A percentile compares a stretch with the other conserved stretches of the same genome.
These are phyloP conservation scores for Cetraspora pellucida DNA, from an alignment of 192 early-diverging fungal genomes.

Conservation along the genomic window DNA sequence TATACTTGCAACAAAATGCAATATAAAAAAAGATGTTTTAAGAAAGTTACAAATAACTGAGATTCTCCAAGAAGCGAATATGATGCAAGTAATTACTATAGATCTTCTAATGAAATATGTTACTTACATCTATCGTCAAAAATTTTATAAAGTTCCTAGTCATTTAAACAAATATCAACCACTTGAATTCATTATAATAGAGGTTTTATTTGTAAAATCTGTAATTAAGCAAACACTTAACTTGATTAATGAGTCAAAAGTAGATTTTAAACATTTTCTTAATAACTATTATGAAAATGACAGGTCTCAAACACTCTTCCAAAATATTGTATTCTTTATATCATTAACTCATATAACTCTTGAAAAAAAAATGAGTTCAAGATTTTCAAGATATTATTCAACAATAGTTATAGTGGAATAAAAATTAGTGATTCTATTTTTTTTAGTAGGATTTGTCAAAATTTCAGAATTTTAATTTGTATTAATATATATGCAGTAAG, in stretches of 20 bases:
- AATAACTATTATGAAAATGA: background rate
- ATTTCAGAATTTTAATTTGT: too few relatives aligned
- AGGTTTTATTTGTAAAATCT: slow-evolving; percentile 15
- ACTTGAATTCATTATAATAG: slow-evolving; percentile 13
- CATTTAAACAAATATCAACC: background rate
- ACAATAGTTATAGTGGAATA: background rate
- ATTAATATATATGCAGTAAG: too few relatives aligned
- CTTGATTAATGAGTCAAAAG: slow-evolving; percentile 6
- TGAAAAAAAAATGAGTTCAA: background rate
- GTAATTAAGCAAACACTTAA: slow-evolving; percentile 9
- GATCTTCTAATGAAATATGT: slow-evolving; percentile 6
- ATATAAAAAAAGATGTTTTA: slow-evolving; percentile 23
- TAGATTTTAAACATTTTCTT: slow-evolving; percentile 1
- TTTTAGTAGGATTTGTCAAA: too few relatives aligned
- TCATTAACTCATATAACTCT: background rate
- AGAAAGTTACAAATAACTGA: slow-evolving; percentile 11
- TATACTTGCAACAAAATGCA: background rate
- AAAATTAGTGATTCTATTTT: too few relatives aligned
- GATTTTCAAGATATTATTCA: background rate
- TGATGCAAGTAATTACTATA: background rate
- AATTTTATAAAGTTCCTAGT: slow-evolving; percentile 22
- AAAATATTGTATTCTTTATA: background rate
- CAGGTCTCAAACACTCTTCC: background rate
- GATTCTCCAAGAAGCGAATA: slow-evolving; percentile 20
- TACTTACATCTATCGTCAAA: background rate